phyloP scores from a whole-genome alignment of 495 filamentous ascomycete genomes.

The Copromyces sp. region DNA sequence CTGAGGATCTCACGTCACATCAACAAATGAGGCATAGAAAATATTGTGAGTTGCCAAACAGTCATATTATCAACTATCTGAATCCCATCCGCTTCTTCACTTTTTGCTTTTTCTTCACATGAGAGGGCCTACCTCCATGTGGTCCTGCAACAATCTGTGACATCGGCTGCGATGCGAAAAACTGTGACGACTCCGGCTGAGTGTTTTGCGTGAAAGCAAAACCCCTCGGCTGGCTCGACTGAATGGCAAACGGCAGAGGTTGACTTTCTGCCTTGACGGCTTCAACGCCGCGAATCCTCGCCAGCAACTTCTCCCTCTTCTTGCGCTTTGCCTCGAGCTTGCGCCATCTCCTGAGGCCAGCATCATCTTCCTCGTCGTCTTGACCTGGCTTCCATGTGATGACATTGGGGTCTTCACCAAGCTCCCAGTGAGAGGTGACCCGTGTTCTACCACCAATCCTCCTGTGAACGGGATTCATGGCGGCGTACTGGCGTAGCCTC shows the following conservation, averaged over 20 bases:
- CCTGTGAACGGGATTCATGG: slow-evolving; percentile 4
- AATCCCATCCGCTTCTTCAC: slow-evolving; percentile 5
- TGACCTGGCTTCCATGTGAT: slow-evolving; percentile 11
- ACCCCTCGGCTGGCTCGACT: slow-evolving; percentile 2
- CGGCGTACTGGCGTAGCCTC: slow-evolving; percentile 16
- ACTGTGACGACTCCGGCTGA: background rate
- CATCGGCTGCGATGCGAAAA: slow-evolving; percentile 5
- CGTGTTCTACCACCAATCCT: background rate
- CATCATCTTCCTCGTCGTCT: slow-evolving; percentile 8
- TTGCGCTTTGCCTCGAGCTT: slow-evolving; percentile 9
- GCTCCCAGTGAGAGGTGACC: slow-evolving; percentile 11
- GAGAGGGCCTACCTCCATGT: slow-evolving; percentile 4
- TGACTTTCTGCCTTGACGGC: background rate
- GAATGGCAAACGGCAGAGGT: background rate
- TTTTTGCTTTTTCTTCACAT: slow-evolving; percentile 8
- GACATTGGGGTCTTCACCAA: slow-evolving; percentile 11
- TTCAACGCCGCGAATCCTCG: slow-evolving; percentile 5
- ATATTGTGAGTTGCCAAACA: background rate
- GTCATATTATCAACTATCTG: slow-evolving; percentile 8
- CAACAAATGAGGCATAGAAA: background rate
- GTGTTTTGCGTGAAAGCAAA: background rate
- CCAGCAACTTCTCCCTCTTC: slow-evolving; percentile 10
- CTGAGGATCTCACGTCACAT: background rate
- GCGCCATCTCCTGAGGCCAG: slow-evolving; percentile 1
- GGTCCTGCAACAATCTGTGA: slow-evolving; percentile 14